Conservation (phyloP, 2,329 filamentous ascomycete genomes). For the Arthrinium puccinioides region DNA sequence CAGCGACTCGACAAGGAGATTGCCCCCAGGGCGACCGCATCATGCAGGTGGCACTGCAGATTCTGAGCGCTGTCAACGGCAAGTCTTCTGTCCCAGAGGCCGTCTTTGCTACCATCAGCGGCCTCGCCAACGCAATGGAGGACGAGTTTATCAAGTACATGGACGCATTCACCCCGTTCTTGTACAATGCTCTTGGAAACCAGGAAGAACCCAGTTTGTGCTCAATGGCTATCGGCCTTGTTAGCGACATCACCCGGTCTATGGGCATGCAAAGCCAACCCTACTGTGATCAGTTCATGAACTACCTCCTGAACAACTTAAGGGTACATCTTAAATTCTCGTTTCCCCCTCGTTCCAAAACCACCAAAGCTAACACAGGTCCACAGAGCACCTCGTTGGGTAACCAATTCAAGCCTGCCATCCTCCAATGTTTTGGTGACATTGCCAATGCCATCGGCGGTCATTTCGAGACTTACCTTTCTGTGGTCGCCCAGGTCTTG, state of each 20-base stretch:
- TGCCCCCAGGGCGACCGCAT: conserved; percentile 81
- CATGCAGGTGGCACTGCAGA: conserved; percentile 80
- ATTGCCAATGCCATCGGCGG: conserved; percentile 91
- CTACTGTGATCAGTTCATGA: conserved; percentile 97
- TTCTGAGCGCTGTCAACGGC: conserved; percentile 67
- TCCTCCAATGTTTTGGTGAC: conserved; percentile 95
- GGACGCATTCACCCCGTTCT: conserved; percentile 86
- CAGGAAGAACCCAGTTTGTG: conserved; percentile 92
- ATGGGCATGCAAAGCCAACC: conserved; percentile 86
- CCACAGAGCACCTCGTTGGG: conserved; percentile 70
- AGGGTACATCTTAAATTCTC: conserved; percentile 48
- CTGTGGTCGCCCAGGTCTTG: conserved; percentile 86
- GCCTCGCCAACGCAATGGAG: conserved; percentile 85
- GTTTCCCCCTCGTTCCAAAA: not conserved
- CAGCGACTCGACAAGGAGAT: conserved; percentile 88
- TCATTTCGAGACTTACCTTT: conserved; percentile 87
- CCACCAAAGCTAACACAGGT: conserved; percentile 22
- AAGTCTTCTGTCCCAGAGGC: conserved; percentile 95
- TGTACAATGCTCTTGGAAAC: conserved; percentile 91
- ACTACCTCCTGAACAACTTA: conserved; percentile 88
- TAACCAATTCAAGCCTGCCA: conserved; percentile 97
- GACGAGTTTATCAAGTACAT: conserved; percentile 96
- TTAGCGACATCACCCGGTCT: conserved; percentile 92
- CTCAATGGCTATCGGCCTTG: conserved; percentile 93
- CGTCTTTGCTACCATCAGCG: conserved; percentile 84